Conservation (phyloP, 495 filamentous ascomycete genomes). For the Aspergillus indologenus region DNA sequence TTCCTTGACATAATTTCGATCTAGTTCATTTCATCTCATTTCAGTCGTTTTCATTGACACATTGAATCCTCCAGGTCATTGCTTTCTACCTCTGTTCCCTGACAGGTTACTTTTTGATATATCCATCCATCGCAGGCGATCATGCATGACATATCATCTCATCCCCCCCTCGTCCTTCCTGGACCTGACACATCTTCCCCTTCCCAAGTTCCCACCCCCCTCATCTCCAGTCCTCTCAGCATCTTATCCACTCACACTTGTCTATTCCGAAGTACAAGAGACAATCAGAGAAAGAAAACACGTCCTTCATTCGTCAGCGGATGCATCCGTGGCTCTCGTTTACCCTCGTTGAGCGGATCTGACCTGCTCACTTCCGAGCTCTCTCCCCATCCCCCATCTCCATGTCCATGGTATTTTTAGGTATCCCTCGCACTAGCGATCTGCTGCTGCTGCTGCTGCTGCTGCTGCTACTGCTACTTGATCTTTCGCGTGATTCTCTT, state of each 20-base stretch:
- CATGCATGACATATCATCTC: constrained; percentile 28
- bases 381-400: neutral
- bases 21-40: too few relatives aligned
- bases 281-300: constrained; percentile 4
- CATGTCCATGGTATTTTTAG: neutral
- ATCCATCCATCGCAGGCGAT: constrained; percentile 16
- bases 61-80: too few relatives aligned
- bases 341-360: constrained; percentile 18
- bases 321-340: constrained; percentile 14
- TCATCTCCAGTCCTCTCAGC: neutral
- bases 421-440: neutral
- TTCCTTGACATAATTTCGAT: too few relatives aligned
- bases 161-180: constrained; percentile 13
- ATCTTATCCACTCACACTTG: constrained; percentile 9
- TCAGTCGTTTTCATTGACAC: too few relatives aligned
- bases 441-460: neutral
- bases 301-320: constrained; percentile 21
- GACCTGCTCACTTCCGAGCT: constrained; percentile 2
- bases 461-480: constrained; percentile 9
- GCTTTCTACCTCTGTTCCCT: neutral
- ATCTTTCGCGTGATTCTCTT: neutral
- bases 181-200: constrained; percentile 22
- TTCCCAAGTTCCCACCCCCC: too few relatives aligned
- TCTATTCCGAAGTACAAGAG: neutral
- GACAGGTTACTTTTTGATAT: constrained; percentile 5